Evolutionary conservation across 805 yeast genomes (phyloP).

Genomic region (Candida mattraensis): DNA sequence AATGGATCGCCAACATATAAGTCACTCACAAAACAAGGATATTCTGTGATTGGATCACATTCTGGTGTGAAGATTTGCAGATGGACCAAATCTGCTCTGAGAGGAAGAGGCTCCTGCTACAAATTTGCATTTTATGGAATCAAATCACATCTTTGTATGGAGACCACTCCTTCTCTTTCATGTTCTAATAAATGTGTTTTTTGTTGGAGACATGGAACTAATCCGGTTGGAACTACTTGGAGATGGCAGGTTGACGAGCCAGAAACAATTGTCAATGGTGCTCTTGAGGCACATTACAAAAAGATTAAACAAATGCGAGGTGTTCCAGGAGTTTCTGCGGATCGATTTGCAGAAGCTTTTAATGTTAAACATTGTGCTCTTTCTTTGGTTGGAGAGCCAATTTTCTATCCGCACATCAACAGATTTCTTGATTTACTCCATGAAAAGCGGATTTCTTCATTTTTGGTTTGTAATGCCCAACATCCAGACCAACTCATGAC

Average conservation of each 20-base stretch:
- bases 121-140: constrained; percentile 92
- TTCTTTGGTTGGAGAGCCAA: constrained; percentile 93
- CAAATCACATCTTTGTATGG: constrained; percentile 90
- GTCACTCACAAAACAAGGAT: constrained; percentile 89
- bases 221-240: constrained; percentile 96
- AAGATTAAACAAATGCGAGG: constrained; percentile 94
- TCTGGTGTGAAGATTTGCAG: constrained; percentile 94
- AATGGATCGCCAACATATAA: constrained; percentile 85
- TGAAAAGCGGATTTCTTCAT: constrained; percentile 75
- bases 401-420: constrained; percentile 87
- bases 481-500: constrained; percentile 81
- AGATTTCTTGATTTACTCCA: constrained; percentile 81
- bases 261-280: constrained; percentile 78
- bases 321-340: constrained; percentile 90
- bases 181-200: constrained; percentile 95
- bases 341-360: constrained; percentile 88
- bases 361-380: constrained; percentile 88
- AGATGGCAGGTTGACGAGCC: constrained; percentile 95
- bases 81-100: constrained; percentile 92
- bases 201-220: constrained; percentile 97
- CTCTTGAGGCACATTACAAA: constrained; percentile 83
- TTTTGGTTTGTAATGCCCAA: constrained; percentile 93
- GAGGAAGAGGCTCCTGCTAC: constrained; percentile 94
- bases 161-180: constrained; percentile 88
- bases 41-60: constrained; percentile 89